Evolutionary conservation across 768 basidiomycete genomes (phyloP), one percentile per base, ranked within the genome.

Genomic region (Russula sp.): DNA sequence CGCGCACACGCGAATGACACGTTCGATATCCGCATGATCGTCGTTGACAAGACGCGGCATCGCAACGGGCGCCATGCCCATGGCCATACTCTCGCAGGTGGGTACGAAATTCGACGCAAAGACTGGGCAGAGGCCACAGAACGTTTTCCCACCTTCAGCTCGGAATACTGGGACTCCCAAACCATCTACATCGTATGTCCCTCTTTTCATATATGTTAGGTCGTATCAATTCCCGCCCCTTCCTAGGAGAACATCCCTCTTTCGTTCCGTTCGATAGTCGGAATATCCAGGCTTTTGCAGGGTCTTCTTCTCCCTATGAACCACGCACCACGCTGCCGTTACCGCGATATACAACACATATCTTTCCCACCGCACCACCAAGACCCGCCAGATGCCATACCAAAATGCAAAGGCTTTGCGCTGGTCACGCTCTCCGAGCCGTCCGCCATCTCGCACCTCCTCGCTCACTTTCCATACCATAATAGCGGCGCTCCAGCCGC

Each of bases 321-420:
- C 45, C 39, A 29, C 25, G 25, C 25, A 29, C 67, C 46, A 14
- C 68, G 8, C 22, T 42, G 50, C 38, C 45, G 57, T 36, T 22
- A n/a, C 48, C 34, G 4, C 48, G 5, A 46, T 69, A 22, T 90
- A 5, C 84, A 91, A 68, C 65, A 70, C 41, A 75, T 93, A 45
- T 63, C 72, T 1, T 76, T 88, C 32, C 87, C 85, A 13, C 75
- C 81, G 0, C 87, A 90, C 66, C 80, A 85, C 69, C 78, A 81
- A 51, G 87, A 88, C 69, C 77, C 76, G 55, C 78, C 81, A 14
- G 81, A 73, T 2, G 77, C 79, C 29, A 66, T 73, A 14, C 82
- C 86, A 2, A 80, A 78, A 57, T 86, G 80, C 71, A 91, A 87
- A 75, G 87, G 87, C 1, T 92, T 91, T 64, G 88, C 88, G 0